A percentile compares a stretch with the other conserved stretches of the same genome.
phyloP scores from a whole-genome alignment of 306 rosid species.

The Sindora glabra region DNA sequence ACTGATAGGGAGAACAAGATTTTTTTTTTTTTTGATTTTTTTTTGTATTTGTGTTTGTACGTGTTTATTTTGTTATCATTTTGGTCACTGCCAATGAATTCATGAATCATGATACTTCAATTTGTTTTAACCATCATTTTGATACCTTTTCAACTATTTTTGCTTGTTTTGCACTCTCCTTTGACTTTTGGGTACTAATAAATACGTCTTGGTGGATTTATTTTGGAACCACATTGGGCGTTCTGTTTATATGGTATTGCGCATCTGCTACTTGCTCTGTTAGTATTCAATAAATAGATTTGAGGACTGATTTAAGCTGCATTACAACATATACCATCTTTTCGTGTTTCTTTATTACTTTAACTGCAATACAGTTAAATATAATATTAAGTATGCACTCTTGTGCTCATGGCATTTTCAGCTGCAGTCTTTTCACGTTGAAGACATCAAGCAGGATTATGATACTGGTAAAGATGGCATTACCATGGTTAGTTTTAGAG shows the following conservation, averaged over 20 bases:
- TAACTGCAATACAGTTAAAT: neutral
- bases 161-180: neutral
- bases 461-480: constrained; percentile 78
- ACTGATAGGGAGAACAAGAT: too few relatives aligned
- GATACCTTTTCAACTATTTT: neutral
- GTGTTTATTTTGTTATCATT: too few relatives aligned
- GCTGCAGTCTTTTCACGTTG: constrained; percentile 68
- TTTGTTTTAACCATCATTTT: neutral
- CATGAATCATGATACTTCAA: too few relatives aligned
- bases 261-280: neutral
- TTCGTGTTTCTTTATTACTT: neutral
- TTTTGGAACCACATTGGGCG: neutral
- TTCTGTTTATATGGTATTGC: too few relatives aligned
- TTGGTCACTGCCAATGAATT: too few relatives aligned
- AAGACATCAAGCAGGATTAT: constrained; percentile 73
- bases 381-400: neutral
- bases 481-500: constrained; percentile 71
- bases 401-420: constrained; percentile 21
- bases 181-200: neutral
- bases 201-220: too few relatives aligned
- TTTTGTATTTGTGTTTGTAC: too few relatives aligned
- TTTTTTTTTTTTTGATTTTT: too few relatives aligned
- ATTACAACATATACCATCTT: neutral
- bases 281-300: neutral
- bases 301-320: neutral